A percentile compares a stretch with the other conserved stretches of the same genome.
phyloP scores from a whole-genome alignment of 1,284 basidiomycete genomes.

The Microbotryomycetes sp. region DNA sequence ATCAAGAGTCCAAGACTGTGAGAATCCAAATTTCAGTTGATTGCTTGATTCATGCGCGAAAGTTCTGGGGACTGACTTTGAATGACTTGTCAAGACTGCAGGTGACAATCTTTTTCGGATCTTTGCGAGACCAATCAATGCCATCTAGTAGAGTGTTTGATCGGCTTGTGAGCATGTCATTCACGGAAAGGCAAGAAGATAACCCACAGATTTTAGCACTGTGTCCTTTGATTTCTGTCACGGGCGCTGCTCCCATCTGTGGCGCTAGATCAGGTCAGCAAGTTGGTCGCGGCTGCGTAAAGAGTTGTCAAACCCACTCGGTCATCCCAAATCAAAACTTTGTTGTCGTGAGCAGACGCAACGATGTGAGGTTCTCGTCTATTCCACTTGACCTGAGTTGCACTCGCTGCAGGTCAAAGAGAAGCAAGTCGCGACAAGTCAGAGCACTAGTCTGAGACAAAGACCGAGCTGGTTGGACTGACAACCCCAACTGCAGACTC shows the following conservation, averaged over 20 bases:
- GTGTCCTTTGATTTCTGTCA: constrained; percentile 70
- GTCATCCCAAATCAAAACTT: constrained; percentile 80
- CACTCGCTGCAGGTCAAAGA: constrained; percentile 53
- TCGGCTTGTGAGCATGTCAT: background rate
- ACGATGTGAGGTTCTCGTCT: constrained; percentile 73
- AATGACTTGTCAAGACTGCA: constrained; percentile 89
- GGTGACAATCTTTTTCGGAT: constrained; percentile 71
- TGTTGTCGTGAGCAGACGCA: constrained; percentile 76
- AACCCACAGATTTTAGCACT: constrained; percentile 63
- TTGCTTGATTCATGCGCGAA: constrained; percentile 34
- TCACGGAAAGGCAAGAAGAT: background rate
- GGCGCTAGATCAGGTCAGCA: background rate
- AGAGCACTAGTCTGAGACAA: background rate
- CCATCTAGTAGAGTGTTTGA: constrained; percentile 50
- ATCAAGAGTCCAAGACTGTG: constrained; percentile 32
- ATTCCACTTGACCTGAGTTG: constrained; percentile 95
- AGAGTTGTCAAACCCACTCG: constrained; percentile 49
- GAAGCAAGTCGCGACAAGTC: background rate
- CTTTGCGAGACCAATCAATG: constrained; percentile 81
- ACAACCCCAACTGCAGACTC: constrained; percentile 45
- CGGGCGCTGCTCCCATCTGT: constrained; percentile 81
- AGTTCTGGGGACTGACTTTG: constrained; percentile 63
- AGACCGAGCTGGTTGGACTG: constrained; percentile 29
- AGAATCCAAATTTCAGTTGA: background rate
- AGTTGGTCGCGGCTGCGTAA: constrained; percentile 8